Conservation (phyloP, 1,284 basidiomycete species). For the Rhodotorula sp. region DNA sequence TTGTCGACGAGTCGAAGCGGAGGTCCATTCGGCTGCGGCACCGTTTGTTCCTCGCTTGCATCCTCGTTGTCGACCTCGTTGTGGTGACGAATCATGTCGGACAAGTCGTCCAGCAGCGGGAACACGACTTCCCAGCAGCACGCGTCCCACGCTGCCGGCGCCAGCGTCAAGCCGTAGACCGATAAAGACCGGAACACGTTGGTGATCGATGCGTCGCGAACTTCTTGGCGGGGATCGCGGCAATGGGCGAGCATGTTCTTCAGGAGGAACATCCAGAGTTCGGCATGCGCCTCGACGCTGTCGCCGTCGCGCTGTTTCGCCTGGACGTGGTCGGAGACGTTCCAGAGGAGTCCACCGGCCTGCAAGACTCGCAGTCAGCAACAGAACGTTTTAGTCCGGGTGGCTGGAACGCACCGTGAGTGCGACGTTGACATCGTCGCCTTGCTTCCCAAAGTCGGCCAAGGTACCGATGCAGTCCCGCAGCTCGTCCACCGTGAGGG, state of each 20-base stretch:
- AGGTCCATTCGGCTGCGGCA: constrained; percentile 34
- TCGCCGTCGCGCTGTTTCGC: constrained; percentile 64
- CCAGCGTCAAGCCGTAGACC: constrained; percentile 81
- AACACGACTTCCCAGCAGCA: constrained; percentile 87
- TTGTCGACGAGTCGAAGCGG: constrained; percentile 42
- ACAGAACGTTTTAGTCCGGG: background rate
- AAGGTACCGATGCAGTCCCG: constrained; percentile 84
- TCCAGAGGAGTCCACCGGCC: constrained; percentile 78
- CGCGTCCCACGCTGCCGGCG: constrained; percentile 77
- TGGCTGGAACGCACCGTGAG: constrained; percentile 60
- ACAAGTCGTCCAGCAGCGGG: constrained; percentile 76
- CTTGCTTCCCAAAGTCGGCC: constrained; percentile 84
- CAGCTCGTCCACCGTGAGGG: constrained; percentile 75
- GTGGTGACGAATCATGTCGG: constrained; percentile 16
- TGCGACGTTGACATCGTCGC: constrained; percentile 88
- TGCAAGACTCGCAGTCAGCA: constrained; percentile 3
- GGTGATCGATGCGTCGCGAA: constrained; percentile 88
- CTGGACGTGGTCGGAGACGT: constrained; percentile 80
- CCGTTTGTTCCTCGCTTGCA: constrained; percentile 16
- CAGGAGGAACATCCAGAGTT: constrained; percentile 88
- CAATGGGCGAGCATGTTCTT: constrained; percentile 79
- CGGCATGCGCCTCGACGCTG: constrained; percentile 56
- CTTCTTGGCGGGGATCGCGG: constrained; percentile 77
- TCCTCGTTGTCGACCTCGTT: constrained; percentile 1
- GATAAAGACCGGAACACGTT: constrained; percentile 92